A percentile compares a stretch with the other conserved stretches of the same genome.
phyloP scores from a whole-genome alignment of 306 rosid species.

The Sesbania bispinosa region DNA sequence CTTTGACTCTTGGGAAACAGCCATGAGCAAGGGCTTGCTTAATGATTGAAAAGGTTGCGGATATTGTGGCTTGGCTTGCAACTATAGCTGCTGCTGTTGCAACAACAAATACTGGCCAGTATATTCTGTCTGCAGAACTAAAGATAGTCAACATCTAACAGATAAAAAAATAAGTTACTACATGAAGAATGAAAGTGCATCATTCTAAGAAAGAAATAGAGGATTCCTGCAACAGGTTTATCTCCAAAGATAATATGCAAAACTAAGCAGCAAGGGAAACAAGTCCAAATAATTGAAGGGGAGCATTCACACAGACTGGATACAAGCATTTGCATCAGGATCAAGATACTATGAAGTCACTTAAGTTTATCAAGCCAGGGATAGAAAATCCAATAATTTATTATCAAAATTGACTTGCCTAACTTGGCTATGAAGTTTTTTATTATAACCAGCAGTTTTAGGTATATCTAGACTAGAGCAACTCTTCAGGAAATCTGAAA shows the following conservation, averaged over 20 bases:
- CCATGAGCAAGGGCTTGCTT: slow-evolving; percentile 97
- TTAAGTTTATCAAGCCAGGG: background rate
- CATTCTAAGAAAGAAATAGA: slow-evolving; percentile 3
- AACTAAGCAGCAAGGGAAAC: background rate
- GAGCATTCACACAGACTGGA: background rate
- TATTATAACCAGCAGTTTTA: too few relatives aligned
- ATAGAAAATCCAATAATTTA: too few relatives aligned
- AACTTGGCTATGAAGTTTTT: too few relatives aligned
- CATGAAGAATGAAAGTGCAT: background rate
- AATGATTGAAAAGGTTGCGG: slow-evolving; percentile 82
- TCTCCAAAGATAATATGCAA: background rate
- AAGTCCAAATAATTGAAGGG: background rate
- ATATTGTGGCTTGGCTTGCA: slow-evolving; percentile 91
- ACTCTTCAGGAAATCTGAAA: too few relatives aligned
- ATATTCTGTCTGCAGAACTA: slow-evolving; percentile 54
- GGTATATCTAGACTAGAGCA: too few relatives aligned
- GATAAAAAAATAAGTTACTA: background rate
- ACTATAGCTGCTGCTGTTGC: slow-evolving; percentile 95
- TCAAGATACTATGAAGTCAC: background rate
- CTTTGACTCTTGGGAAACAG: slow-evolving; percentile 95
- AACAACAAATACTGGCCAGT: slow-evolving; percentile 86
- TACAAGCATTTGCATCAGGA: background rate
- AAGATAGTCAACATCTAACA: slow-evolving; percentile 26
- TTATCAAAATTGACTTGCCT: too few relatives aligned
- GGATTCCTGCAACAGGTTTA: background rate